Conservation (phyloP, 768 basidiomycete species). For the Trametes cinnabarina region DNA sequence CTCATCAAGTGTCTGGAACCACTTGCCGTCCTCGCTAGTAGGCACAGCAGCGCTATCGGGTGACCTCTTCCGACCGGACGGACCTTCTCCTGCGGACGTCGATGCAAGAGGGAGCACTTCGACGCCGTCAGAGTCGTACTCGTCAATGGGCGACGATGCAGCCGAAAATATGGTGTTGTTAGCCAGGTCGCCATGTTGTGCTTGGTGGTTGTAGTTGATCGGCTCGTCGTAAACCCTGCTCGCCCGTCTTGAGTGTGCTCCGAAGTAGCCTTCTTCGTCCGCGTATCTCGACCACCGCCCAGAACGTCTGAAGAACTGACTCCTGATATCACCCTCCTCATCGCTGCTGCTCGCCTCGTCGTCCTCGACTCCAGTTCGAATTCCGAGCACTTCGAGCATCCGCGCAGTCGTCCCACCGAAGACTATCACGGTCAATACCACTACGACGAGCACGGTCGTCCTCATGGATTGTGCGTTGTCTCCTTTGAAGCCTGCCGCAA, state of each 20-base stretch:
- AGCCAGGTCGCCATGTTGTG: slow-evolving; percentile 21
- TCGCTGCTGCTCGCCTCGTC: slow-evolving; percentile 61
- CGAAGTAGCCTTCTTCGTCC: slow-evolving; percentile 22
- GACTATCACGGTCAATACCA: slow-evolving; percentile 89
- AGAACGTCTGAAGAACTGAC: slow-evolving; percentile 30
- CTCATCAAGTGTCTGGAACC: slow-evolving; percentile 96
- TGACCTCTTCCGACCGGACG: slow-evolving; percentile 8
- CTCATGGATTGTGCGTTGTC: slow-evolving; percentile 86
- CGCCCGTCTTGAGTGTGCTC: slow-evolving; percentile 33
- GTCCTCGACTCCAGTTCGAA: slow-evolving; percentile 92
- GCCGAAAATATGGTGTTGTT: slow-evolving; percentile 55
- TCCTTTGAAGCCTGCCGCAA: slow-evolving; percentile 96
- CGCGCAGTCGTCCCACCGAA: slow-evolving; percentile 97
- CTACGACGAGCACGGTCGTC: slow-evolving; percentile 92
- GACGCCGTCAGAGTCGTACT: slow-evolving; percentile 68
- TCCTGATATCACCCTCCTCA: slow-evolving; percentile 45
- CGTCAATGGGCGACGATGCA: slow-evolving; percentile 59
- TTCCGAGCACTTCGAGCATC: slow-evolving; percentile 97
- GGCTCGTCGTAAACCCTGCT: slow-evolving; percentile 53
- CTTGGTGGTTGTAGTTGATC: slow-evolving; percentile 62
- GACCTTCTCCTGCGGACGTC: slow-evolving; percentile 31
- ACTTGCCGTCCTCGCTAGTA: slow-evolving; percentile 73
- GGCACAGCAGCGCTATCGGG: slow-evolving; percentile 9
- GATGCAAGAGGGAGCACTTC: slow-evolving; percentile 79
- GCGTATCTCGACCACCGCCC: slow-evolving; percentile 44